Evolutionary conservation across 371 early-diverging fungal genomes (phyloP).

Genomic region (Apophysomyces elegans): DNA sequence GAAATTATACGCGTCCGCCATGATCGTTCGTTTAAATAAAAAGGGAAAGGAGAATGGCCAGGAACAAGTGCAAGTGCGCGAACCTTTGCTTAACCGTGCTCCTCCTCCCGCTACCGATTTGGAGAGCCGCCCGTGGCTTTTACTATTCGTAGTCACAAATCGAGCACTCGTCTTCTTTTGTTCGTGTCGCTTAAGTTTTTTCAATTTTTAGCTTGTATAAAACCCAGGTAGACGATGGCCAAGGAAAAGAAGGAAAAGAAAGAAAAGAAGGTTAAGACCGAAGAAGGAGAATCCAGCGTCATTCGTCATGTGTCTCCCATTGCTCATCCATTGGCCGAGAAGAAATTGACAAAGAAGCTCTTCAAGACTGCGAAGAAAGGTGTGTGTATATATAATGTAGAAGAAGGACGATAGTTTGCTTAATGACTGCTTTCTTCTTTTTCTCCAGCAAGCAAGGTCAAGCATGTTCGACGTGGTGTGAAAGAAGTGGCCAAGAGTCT

Average conservation of each 20-base stretch:
- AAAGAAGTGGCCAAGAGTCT: conserved; percentile 97
- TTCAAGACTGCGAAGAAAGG: conserved; percentile 93
- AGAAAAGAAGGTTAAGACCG: conserved; percentile 50
- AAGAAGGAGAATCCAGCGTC: conserved; percentile 32
- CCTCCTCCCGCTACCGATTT: neutral
- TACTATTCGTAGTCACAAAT: conserved; percentile 2
- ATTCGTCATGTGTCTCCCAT: conserved; percentile 73
- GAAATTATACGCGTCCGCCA: neutral
- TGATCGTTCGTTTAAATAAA: neutral
- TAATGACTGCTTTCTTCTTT: neutral
- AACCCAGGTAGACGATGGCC: conserved; percentile 43
- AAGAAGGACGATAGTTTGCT: neutral
- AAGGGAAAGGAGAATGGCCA: neutral
- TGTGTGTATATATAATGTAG: conserved; percentile 24
- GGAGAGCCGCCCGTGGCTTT: conserved; percentile 5
- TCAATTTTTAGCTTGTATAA: too few species aligned
- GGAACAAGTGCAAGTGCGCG: neutral
- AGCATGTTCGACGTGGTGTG: conserved; percentile 93
- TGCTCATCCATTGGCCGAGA: conserved; percentile 92
- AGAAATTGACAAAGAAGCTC: conserved; percentile 91
- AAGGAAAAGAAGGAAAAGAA: conserved; percentile 61
- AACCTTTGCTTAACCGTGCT: neutral
- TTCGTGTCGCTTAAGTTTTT: too few species aligned
- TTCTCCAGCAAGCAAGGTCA: conserved; percentile 83
- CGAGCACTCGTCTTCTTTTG: neutral